phyloP scores from a whole-genome alignment of 164 flowering plant species.

The Magnolia sinica region DNA sequence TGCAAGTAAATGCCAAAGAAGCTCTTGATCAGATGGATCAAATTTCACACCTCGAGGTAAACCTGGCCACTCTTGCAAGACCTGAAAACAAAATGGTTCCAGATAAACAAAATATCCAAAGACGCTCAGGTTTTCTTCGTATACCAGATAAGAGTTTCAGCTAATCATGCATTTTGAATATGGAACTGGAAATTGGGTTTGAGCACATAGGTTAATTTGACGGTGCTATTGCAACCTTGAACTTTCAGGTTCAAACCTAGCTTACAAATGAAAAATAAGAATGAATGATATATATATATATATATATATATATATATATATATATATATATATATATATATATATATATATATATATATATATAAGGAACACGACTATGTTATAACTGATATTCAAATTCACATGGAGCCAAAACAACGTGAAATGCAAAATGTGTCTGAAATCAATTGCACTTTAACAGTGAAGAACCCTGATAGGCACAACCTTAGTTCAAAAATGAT shows the following conservation, averaged over 20 bases:
- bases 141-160: neutral
- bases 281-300: no score
- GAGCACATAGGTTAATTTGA: neutral
- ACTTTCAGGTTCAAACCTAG: neutral
- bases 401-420: no score
- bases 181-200: neutral
- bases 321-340: no score
- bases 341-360: no score
- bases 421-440: no score
- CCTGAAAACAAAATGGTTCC: constrained; percentile 25
- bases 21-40: constrained; percentile 91
- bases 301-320: no score
- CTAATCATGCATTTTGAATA: neutral
- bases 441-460: no score
- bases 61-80: constrained; percentile 79
- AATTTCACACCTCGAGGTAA: constrained; percentile 91
- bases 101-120: neutral
- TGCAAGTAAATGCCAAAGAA: constrained; percentile 76
- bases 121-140: neutral
- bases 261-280: neutral
- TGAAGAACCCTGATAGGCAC: no score
- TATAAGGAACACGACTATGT: no score
- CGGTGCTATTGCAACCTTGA: neutral
- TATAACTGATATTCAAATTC: no score
- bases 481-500: no score